Evolutionary conservation across 2,329 filamentous ascomycete species (phyloP).

Genomic region (Pleoardoris graminearum): DNA sequence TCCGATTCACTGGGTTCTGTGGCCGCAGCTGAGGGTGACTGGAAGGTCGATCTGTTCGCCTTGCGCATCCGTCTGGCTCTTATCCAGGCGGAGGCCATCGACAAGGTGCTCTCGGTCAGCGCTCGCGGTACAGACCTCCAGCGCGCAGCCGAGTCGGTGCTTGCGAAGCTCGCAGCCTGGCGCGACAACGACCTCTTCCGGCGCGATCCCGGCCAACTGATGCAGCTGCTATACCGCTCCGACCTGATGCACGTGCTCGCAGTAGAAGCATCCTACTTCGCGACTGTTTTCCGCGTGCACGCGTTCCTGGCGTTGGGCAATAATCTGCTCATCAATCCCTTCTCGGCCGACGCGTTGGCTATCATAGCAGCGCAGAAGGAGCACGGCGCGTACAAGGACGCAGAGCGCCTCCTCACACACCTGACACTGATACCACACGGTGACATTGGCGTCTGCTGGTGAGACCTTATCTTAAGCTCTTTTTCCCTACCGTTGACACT

Average conservation of each 20-base stretch:
- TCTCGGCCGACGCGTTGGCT: conserved; percentile 20
- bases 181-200: conserved; percentile 28
- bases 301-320: conserved; percentile 19
- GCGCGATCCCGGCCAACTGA: conserved; percentile 19
- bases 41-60: conserved; percentile 27
- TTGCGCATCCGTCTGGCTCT: conserved; percentile 24
- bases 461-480: conserved; percentile 7
- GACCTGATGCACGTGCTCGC: conserved; percentile 26
- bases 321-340: conserved; percentile 22
- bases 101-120: conserved; percentile 21
- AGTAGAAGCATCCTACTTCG: conserved; percentile 31
- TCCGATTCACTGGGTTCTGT: conserved; percentile 21
- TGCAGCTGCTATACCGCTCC: conserved; percentile 29
- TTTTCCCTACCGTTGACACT: neutral
- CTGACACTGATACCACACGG: conserved; percentile 22
- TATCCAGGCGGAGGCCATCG: conserved; percentile 29
- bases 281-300: conserved; percentile 26
- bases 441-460: conserved; percentile 28
- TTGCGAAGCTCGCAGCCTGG: conserved; percentile 18
- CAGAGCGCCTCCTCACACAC: conserved; percentile 22
- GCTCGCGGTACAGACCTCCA: conserved; percentile 7
- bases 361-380: conserved; percentile 18
- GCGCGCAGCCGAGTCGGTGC: conserved; percentile 9
- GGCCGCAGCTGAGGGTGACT: conserved; percentile 24
- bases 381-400: conserved; percentile 21